Base-by-base conservation (phyloP, 257 asterid genomes). In the Scutellaria minor region DNA sequence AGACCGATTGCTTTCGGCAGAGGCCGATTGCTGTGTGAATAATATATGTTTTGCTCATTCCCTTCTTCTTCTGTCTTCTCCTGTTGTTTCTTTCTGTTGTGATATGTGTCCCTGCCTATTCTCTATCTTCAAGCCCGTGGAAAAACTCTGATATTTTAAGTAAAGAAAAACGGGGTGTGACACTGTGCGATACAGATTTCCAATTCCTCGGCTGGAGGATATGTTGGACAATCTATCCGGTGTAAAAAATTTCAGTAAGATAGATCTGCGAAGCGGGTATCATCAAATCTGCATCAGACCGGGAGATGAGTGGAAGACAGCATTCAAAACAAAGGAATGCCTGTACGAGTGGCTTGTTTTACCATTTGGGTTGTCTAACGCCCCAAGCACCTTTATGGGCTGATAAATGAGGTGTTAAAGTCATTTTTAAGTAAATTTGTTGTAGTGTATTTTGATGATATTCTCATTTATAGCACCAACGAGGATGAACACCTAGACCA, bases 381-480 rank as follows among this genome's bases (percentile, higher is more conserved):
- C 65, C 9, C 46, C 46, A 0, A 31, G 65, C 65, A 59, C 45
- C 5, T 59, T 59, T 7, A 59, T 61, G 67, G 18, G 5, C 2
- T 61, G 67, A 61, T 61, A 35, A 37, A 61, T 39, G 67, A 61
- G 35, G 67, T 61, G 9, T 14, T 59, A 5, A 59, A 35, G 1
- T 46, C 45, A 31, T 59, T 59, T 61, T 10, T 7, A 5, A 51
- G 51, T 4, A 41, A 61, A 40, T 39, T 61, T 7, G 50, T 61
- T 6, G 67, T 61, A 10, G 67, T 61, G 5, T 61, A 61, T 15
- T 61, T 61, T 40, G 51, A 61, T 61, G 51, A 39, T 6, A 61
- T 61, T 40, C 22, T 39, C 6, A 37, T 61, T 11, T 40, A 61
- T 40, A 61, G 7, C 51, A 15, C 11, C 39, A 15, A 61, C 31